phyloP scores from a whole-genome alignment of 257 asterid species.

The Solanum gandarillasii region DNA sequence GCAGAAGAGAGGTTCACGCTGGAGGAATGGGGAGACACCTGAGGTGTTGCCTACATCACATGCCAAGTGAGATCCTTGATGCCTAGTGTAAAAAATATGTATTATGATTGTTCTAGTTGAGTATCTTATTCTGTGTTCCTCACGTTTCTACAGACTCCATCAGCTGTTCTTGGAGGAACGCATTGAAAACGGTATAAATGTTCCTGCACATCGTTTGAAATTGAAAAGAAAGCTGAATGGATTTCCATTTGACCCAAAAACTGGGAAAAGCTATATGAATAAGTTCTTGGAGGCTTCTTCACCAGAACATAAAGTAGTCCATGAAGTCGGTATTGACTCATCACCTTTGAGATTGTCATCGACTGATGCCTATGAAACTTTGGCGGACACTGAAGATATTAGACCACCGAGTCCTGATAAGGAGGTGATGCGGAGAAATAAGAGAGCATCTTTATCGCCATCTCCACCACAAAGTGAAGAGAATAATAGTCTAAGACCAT shows the following conservation, averaged over 20 bases:
- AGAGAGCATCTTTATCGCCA: conserved; percentile 23
- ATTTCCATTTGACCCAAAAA: conserved; percentile 56
- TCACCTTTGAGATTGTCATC: conserved; percentile 24
- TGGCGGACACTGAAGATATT: conserved; percentile 25
- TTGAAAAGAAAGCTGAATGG: conserved; percentile 77
- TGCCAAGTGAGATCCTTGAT: conserved; percentile 58
- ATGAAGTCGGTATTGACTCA: conserved; percentile 33
- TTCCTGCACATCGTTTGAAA: conserved; percentile 49
- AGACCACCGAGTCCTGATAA: conserved; percentile 33
- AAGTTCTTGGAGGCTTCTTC: conserved; percentile 47
- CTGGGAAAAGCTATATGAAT: conserved; percentile 85
- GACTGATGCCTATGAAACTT: conserved; percentile 26
- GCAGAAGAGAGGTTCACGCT: conserved; percentile 70
- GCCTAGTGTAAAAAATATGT: conserved; percentile 1
- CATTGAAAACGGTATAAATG: conserved; percentile 42
- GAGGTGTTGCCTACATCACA: conserved; percentile 51
- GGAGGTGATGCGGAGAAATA: conserved; percentile 26
- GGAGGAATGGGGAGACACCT: conserved; percentile 65
- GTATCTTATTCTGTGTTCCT: conserved; percentile 2
- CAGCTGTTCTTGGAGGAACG: conserved; percentile 77
- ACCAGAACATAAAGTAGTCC: conserved; percentile 59
- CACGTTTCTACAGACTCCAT: conserved; percentile 58
- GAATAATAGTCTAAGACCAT: conserved; percentile 16
- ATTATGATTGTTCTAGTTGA: background rate
- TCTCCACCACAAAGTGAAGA: conserved; percentile 18